Conservation (phyloP, 2,329 filamentous ascomycete genomes). For the Helminthosporium solani region DNA sequence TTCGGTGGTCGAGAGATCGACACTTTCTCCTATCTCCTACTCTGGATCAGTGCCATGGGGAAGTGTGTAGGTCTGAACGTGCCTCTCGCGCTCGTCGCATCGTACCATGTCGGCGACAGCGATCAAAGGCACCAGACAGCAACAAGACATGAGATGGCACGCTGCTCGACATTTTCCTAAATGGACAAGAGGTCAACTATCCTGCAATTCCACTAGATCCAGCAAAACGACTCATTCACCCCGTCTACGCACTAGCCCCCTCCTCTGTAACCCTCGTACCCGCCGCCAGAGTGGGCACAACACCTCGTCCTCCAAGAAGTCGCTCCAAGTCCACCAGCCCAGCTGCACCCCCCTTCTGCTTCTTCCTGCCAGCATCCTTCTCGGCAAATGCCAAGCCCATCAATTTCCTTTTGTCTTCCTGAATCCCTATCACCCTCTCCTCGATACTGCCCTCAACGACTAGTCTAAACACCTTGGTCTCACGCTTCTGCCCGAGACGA, state of each 20-base stretch:
- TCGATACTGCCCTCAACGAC: conserved; percentile 81
- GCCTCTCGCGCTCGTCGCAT: conserved; percentile 61
- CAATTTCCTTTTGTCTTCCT: conserved; percentile 74
- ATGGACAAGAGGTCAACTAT: not conserved
- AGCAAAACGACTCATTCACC: not conserved
- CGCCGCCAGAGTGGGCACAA: not conserved
- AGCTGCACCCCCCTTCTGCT: conserved; percentile 44
- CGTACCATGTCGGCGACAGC: not conserved
- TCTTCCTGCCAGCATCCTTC: conserved; percentile 60
- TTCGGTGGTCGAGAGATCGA: conserved; percentile 42
- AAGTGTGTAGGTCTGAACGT: conserved; percentile 76
- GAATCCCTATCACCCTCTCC: conserved; percentile 75
- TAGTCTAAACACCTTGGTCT: conserved; percentile 76
- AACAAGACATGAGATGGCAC: no score
- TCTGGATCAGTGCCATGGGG: conserved; percentile 89
- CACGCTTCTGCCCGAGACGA: conserved; percentile 75
- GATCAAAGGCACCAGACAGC: not conserved
- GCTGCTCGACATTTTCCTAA: no score
- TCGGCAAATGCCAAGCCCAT: conserved; percentile 80
- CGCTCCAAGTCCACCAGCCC: conserved; percentile 47
- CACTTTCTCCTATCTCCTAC: conserved; percentile 67
- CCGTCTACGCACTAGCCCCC: not conserved
- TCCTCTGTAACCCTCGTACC: not conserved
- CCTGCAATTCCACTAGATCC: not conserved
- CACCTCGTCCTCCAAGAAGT: conserved; percentile 32